Base-by-base conservation (phyloP, 2,329 filamentous ascomycete genomes). In the Penicillium sp. region DNA sequence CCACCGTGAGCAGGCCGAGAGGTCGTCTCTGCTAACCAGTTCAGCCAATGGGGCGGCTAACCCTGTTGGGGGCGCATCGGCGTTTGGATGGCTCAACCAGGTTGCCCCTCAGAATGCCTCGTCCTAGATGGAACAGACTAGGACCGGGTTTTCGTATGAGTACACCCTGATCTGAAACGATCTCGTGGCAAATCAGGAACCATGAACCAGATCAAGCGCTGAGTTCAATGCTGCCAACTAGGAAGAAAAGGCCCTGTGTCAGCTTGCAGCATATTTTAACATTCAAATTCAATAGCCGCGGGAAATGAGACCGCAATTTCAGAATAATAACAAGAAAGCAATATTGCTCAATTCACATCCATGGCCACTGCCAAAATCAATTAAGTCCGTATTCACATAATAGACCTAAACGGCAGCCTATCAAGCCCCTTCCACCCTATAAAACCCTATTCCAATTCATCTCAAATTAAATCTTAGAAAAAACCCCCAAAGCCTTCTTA, bases 61-160 rank as follows among this genome's bases (percentile, higher is more conserved):
- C 64, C 92, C 93, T 0, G 81, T 95, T 14, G 92, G 92, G 8
- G 88, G 88, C n/a, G 92, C 88, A 12, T 93, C 89, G 50, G 92
- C 92, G 2, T 97, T 97, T 73, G 86, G 88, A 11, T 97, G 91
- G 91, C 85, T 96, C 76, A 92, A 87, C 55, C 59, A 3, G 22
- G 4, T 7, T 7, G 22, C 69, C 16, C 59, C 60, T 59, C 61
- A 37, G 49, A 29, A 42, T 45, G 19, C 53, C 49, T 47, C 56
- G 50, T 36, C 47, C 54, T 58, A 60, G 59, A 52, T 64, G 59
- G 57, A 60, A 62, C 31, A 61, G 1, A 58, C 59, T 57, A 64
- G 55, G 42, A 28, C n/a, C 41, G 48, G 34, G 8, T 35, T 43
- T 41, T 40, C 31, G 42, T 49, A 43, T 40, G 33, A 38, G 52